phyloP scores from a whole-genome alignment of 345 rosid species.

The Aquilaria yunnanensis region DNA sequence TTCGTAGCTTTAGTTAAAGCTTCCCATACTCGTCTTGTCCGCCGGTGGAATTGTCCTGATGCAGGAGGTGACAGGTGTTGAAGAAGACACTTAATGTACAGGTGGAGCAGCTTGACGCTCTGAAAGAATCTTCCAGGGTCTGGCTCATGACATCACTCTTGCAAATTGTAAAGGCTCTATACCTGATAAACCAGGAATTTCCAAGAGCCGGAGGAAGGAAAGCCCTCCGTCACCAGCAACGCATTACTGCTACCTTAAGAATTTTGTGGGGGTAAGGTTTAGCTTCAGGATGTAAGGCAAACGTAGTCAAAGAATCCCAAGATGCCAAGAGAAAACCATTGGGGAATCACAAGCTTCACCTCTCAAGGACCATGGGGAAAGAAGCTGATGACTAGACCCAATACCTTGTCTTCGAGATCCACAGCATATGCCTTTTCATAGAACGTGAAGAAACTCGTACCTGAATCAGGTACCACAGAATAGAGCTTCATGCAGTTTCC shows the following conservation, averaged over 20 bases:
- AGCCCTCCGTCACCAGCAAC: constrained; percentile 15
- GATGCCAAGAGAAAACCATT: constrained; percentile 11
- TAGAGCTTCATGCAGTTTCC: no score
- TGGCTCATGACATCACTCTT: no score
- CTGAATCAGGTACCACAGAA: no score
- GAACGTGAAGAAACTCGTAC: no score
- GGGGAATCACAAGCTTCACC: constrained; percentile 8
- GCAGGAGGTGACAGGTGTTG: constrained; percentile 69
- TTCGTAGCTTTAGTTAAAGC: no score
- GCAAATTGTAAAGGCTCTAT: no score
- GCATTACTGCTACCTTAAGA: constrained; percentile 12
- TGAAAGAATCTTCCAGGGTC: constrained; percentile 26
- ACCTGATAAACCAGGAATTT: constrained; percentile 31
- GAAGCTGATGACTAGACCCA: constrained; percentile 1
- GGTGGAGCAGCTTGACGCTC: constrained; percentile 70
- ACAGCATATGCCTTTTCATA: no score
- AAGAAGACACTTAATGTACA: constrained; percentile 65
- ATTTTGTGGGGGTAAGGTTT: constrained; percentile 11
- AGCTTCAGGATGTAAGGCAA: constrained; percentile 13
- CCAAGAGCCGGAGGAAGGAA: constrained; percentile 12
- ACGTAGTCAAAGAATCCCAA: constrained; percentile 5
- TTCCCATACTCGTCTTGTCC: no score
- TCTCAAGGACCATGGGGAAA: constrained; percentile 5
- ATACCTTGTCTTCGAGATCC: no score
- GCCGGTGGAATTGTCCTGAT: neutral